Conservation (phyloP, 768 basidiomycete species). For the Pulveroboletus sp. region DNA sequence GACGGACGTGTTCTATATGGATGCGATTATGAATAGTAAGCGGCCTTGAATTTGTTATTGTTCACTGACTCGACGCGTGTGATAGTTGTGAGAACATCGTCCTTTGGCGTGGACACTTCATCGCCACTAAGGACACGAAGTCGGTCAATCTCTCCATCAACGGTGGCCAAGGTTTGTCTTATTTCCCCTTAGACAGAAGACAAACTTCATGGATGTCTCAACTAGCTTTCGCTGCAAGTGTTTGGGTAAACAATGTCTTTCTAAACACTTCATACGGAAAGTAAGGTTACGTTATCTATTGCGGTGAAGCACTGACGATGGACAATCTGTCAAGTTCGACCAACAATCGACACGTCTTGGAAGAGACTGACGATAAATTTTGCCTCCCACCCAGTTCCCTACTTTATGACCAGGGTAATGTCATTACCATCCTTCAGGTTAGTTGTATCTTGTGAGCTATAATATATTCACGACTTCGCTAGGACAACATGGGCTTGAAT, state of each 20-base stretch:
- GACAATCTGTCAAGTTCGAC: constrained; percentile 42
- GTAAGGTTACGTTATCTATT: constrained; percentile 34
- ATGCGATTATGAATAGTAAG: constrained; percentile 83
- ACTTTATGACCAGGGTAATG: constrained; percentile 53
- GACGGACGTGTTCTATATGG: constrained; percentile 78
- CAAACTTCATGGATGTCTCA: background rate
- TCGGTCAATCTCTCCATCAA: constrained; percentile 75
- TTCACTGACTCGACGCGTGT: background rate
- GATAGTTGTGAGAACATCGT: constrained; percentile 76
- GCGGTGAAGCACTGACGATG: background rate
- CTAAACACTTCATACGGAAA: constrained; percentile 71
- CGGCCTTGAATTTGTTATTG: constrained; percentile 4
- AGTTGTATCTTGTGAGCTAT: constrained; percentile 4
- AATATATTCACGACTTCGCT: constrained; percentile 2
- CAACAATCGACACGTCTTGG: constrained; percentile 54
- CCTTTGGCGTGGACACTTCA: constrained; percentile 80
- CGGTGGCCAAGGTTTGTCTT: constrained; percentile 60
- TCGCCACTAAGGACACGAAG: constrained; percentile 51
- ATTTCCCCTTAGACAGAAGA: background rate
- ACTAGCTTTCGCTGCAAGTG: constrained; percentile 70
- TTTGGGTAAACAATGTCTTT: constrained; percentile 75
- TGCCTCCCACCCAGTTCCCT: constrained; percentile 56
- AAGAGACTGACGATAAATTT: constrained; percentile 67
- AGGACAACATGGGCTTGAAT: constrained; percentile 81
- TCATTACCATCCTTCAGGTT: constrained; percentile 74